Conservation (phyloP, 768 basidiomycete genomes). For the Boletus fagicola region DNA sequence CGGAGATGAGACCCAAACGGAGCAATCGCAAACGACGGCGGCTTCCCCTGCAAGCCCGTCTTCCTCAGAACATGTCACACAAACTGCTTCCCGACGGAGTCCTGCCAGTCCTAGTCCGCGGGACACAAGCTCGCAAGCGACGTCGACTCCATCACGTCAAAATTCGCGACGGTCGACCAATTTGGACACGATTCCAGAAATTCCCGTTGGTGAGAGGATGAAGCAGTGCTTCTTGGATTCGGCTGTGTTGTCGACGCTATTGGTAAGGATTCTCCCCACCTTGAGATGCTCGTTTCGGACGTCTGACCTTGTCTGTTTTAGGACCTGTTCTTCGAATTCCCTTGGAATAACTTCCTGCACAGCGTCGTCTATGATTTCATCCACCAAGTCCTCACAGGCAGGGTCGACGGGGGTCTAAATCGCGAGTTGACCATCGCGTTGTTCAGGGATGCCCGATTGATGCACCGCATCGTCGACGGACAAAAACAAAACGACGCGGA, state of each 20-base stretch:
- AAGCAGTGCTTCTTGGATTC: constrained; percentile 78
- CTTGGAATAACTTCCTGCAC: constrained; percentile 98
- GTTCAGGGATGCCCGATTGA: constrained; percentile 81
- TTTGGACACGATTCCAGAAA: constrained; percentile 34
- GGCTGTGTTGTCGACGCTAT: constrained; percentile 67
- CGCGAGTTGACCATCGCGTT: constrained; percentile 79
- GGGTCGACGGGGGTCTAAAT: constrained; percentile 78
- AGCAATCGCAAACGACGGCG: constrained; percentile 30
- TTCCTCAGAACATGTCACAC: constrained; percentile 32
- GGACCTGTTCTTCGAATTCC: constrained; percentile 95
- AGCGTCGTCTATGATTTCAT: constrained; percentile 94
- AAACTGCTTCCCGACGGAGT: constrained; percentile 27
- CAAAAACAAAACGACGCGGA: constrained; percentile 77
- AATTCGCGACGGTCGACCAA: constrained; percentile 49
- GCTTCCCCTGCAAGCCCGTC: constrained; percentile 31
- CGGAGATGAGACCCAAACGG: constrained; percentile 32
- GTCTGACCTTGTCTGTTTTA: constrained; percentile 29
- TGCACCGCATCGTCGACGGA: constrained; percentile 85
- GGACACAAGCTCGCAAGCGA: constrained; percentile 32
- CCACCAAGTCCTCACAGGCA: constrained; percentile 91
- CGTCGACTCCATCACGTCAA: constrained; percentile 50
- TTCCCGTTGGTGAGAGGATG: constrained; percentile 73
- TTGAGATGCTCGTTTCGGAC: not conserved
- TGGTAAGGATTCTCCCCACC: constrained; percentile 51
- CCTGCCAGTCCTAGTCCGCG: constrained; percentile 28